Evolutionary conservation across 305 asterid genomes (phyloP).

Genomic region (Plantago coronopus): DNA sequence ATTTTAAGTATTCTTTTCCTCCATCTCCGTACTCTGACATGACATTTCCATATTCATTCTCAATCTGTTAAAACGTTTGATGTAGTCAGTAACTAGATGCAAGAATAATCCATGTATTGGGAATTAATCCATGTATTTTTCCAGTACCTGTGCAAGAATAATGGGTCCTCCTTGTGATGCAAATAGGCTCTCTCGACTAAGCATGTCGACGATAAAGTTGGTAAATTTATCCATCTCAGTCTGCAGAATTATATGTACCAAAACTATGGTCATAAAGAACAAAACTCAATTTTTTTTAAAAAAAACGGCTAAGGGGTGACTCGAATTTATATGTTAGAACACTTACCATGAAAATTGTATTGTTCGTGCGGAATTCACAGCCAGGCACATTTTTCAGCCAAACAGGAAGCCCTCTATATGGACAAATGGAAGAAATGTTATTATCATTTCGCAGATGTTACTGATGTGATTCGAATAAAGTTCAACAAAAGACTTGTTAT

Average conservation of each 20-base stretch:
- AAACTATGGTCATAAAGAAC: too few species aligned
- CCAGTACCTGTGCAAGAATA: constrained; percentile 72
- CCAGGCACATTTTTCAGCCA: constrained; percentile 94
- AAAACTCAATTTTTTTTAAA: too few species aligned
- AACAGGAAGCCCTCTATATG: constrained; percentile 84
- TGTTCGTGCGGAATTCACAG: constrained; percentile 31
- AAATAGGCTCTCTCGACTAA: constrained; percentile 72
- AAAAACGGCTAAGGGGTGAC: too few species aligned
- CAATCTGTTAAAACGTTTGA: constrained; percentile 44
- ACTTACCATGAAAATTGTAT: constrained; percentile 41
- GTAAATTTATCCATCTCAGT: constrained; percentile 77
- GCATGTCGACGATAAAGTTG: constrained; percentile 61
- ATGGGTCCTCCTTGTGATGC: constrained; percentile 93
- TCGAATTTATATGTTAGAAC: too few species aligned
- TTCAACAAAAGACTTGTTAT: constrained; percentile 10
- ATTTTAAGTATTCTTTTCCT: constrained; percentile 75
- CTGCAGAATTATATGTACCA: constrained; percentile 37
- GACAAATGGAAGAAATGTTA: not conserved
- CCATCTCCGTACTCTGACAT: constrained; percentile 78
- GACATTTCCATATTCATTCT: constrained; percentile 86
- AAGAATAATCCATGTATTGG: too few species aligned
- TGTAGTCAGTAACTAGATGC: too few species aligned
- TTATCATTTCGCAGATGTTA: not conserved
- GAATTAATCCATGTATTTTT: too few species aligned
- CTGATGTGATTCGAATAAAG: not conserved